Conservation (phyloP, 306 rosid genomes). For the Pterocarpus santalinus region DNA sequence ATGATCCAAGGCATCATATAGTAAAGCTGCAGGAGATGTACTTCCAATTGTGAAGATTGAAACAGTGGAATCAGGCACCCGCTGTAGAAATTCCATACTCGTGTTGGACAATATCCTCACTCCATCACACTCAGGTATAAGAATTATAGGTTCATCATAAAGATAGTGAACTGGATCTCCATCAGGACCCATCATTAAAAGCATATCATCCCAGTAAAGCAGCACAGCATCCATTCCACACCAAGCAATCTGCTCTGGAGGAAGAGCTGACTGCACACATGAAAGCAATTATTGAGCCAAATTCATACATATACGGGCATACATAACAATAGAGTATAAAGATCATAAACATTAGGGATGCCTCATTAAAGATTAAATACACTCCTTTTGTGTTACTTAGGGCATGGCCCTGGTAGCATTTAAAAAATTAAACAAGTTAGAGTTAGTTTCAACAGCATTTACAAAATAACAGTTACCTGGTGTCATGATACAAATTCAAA, state of each 20-base stretch:
- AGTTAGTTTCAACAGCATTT: conserved; percentile 20
- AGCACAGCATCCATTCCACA: conserved; percentile 98
- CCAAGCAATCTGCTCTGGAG: conserved; percentile 93
- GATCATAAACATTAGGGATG: conserved; percentile 10
- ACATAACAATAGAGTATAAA: not conserved
- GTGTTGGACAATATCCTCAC: conserved; percentile 93
- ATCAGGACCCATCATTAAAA: conserved; percentile 96
- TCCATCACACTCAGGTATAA: conserved; percentile 94
- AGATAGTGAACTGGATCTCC: conserved; percentile 91
- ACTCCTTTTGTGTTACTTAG: conserved; percentile 26
- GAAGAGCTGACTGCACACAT: conserved; percentile 81
- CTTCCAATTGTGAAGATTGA: conserved; percentile 95
- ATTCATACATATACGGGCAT: not conserved
- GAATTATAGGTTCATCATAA: conserved; percentile 88
- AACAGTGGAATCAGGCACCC: conserved; percentile 95
- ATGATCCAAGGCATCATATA: conserved; percentile 97
- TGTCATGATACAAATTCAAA: not conserved
- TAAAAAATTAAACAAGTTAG: not conserved
- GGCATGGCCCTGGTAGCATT: conserved; percentile 22
- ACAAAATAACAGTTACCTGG: conserved; percentile 23
- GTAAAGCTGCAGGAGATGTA: conserved; percentile 94
- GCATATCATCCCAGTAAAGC: conserved; percentile 96
- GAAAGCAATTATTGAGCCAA: conserved; percentile 44
- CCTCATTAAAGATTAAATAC: conserved; percentile 13
- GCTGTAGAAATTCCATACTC: conserved; percentile 90